Percentiles rank a stretch among this genome's conserved stretches.
Evolutionary conservation across 2,329 filamentous ascomycete species (phyloP).

Genomic region (Pseudomassariella vexata): DNA sequence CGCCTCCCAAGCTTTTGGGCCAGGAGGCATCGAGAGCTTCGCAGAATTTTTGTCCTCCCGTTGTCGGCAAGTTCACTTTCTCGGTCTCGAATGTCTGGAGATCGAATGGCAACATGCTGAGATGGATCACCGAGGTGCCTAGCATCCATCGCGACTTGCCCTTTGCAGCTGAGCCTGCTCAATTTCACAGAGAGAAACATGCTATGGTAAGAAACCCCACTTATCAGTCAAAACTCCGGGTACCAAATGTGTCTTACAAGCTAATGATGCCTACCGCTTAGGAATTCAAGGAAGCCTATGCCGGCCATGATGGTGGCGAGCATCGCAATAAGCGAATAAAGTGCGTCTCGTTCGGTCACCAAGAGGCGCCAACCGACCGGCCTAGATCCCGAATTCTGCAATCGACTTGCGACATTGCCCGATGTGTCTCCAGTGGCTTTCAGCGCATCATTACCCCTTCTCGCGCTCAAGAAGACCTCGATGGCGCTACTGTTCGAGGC

Average conservation of each 20-base stretch:
- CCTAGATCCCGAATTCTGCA: slow-evolving; percentile 9
- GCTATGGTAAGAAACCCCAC: slow-evolving; percentile 15
- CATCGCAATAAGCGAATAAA: slow-evolving; percentile 18
- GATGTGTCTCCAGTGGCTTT: slow-evolving; percentile 14
- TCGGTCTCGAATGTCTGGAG: slow-evolving; percentile 16
- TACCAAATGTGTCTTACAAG: too few relatives aligned
- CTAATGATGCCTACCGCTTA: slow-evolving; percentile 1
- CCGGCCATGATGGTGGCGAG: slow-evolving; percentile 7
- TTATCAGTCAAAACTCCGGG: too few relatives aligned
- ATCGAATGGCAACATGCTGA: slow-evolving; percentile 15
- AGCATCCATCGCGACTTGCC: slow-evolving; percentile 1
- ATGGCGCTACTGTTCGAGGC: slow-evolving; percentile 6
- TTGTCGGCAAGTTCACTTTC: slow-evolving; percentile 19
- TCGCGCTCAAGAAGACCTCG: slow-evolving; percentile 1
- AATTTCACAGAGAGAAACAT: slow-evolving; percentile 15
- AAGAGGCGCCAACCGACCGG: slow-evolving; percentile 4
- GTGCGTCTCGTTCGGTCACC: slow-evolving; percentile 4
- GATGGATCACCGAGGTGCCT: slow-evolving; percentile 19
- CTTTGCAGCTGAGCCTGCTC: slow-evolving; percentile 7
- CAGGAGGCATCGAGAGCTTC: not conserved
- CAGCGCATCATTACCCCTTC: slow-evolving; percentile 10
- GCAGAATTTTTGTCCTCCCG: slow-evolving; percentile 9
- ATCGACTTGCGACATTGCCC: slow-evolving; percentile 11
- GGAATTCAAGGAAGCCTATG: slow-evolving; percentile 10
- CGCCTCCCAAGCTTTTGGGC: slow-evolving; percentile 1